Conservation (phyloP, 176 grass and related monocot genomes). For the Eleusine indica region DNA sequence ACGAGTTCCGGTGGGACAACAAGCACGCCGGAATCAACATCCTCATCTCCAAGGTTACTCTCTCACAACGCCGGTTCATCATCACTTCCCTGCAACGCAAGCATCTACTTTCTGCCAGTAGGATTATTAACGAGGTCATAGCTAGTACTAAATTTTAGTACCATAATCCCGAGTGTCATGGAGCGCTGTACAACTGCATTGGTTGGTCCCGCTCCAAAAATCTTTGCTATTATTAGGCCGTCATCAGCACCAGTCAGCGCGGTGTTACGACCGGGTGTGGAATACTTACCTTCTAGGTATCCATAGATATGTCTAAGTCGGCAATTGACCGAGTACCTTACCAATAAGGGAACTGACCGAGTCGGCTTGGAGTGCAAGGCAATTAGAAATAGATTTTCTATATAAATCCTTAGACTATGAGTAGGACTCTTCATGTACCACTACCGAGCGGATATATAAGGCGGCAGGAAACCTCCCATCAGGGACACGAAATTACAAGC, state of each 20-base stretch:
- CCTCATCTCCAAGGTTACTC: slow-evolving; percentile 81
- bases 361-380: too few relatives aligned
- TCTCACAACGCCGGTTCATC: not conserved
- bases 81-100: not conserved
- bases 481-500: too few relatives aligned
- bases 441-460: too few relatives aligned
- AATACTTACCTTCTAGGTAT: too few relatives aligned
- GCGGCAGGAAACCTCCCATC: too few relatives aligned
- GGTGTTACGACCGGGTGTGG: not conserved
- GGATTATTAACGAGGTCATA: not conserved
- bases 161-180: not conserved
- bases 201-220: not conserved
- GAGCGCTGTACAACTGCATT: not conserved
- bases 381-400: too few relatives aligned
- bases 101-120: not conserved
- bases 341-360: too few relatives aligned
- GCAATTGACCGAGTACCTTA: too few relatives aligned
- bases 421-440: too few relatives aligned
- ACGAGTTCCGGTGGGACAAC: slow-evolving; percentile 98
- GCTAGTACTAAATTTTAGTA: too few relatives aligned
- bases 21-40: slow-evolving; percentile 97
- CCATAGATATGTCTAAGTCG: too few relatives aligned
- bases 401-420: too few relatives aligned
- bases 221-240: not conserved
- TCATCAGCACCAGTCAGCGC: slow-evolving; percentile 19